These are phyloP conservation scores for Aspergillus quadricinctus DNA, from an alignment of 2,329 filamentous ascomycete species.

Conservation along the genomic window DNA sequence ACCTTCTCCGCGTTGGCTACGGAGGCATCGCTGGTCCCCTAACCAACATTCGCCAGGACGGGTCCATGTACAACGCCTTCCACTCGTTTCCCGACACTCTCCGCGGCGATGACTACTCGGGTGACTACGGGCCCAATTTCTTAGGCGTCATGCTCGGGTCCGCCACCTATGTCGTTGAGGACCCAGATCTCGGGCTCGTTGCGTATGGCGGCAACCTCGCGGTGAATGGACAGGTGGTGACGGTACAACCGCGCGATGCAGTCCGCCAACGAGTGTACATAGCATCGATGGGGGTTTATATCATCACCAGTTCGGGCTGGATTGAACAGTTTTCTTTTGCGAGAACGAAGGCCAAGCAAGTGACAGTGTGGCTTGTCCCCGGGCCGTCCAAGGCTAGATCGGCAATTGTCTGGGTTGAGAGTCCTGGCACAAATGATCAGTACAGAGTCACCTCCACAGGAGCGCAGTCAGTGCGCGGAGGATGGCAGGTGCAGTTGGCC, in stretches of 20 bases:
- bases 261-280: slow-evolving; percentile 15
- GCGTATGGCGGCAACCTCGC: slow-evolving; percentile 46
- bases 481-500: neutral
- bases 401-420: slow-evolving; percentile 13
- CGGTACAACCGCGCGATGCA: slow-evolving; percentile 14
- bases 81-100: slow-evolving; percentile 55
- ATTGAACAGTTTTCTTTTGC: slow-evolving; percentile 9
- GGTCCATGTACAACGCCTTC: slow-evolving; percentile 54
- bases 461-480: neutral
- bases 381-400: slow-evolving; percentile 1
- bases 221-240: slow-evolving; percentile 4
- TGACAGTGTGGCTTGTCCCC: slow-evolving; percentile 1
- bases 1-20: slow-evolving; percentile 53
- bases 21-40: slow-evolving; percentile 52
- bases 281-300: slow-evolving; percentile 14
- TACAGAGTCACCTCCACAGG: neutral
- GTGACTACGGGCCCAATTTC: slow-evolving; percentile 56
- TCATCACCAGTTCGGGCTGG: slow-evolving; percentile 13
- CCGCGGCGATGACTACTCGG: slow-evolving; percentile 53
- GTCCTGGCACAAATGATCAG: slow-evolving; percentile 5
- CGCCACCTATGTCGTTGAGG: slow-evolving; percentile 47
- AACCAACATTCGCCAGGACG: slow-evolving; percentile 53
- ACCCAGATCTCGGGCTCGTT: slow-evolving; percentile 44
- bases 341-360: neutral
- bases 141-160: slow-evolving; percentile 50